A percentile compares a stretch with the other conserved stretches of the same genome.
These are phyloP conservation scores for Penicillium corylophilum DNA, from an alignment of 2,329 filamentous ascomycete species.

Conservation along the genomic window DNA sequence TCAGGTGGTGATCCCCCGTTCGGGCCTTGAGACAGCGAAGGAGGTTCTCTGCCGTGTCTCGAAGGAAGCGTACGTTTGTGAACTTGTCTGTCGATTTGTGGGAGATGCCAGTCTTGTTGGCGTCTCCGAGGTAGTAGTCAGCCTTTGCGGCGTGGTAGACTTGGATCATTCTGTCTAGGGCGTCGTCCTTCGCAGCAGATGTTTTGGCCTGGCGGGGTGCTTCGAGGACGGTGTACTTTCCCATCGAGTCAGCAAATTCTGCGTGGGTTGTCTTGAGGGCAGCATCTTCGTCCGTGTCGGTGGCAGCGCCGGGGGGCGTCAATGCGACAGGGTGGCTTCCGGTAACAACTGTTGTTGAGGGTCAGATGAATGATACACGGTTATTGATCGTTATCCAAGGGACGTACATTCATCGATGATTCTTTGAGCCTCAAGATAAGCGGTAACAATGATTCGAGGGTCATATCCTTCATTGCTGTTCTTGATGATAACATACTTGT, in stretches of 20 bases:
- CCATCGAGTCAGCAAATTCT: no score
- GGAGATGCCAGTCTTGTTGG: constrained; percentile 18
- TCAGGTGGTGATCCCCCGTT: constrained; percentile 26
- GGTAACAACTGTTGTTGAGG: background rate
- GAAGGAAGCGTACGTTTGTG: constrained; percentile 38
- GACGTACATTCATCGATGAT: constrained; percentile 20
- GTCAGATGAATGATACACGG: background rate
- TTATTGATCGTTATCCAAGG: background rate
- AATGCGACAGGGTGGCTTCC: background rate
- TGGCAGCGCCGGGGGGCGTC: background rate
- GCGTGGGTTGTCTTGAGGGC: no score
- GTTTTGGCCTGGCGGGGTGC: background rate
- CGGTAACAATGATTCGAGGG: constrained; percentile 24
- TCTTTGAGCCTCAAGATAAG: constrained; percentile 27
- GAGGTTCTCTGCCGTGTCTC: constrained; percentile 46
- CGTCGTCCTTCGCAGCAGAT: background rate
- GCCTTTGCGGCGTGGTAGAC: constrained; percentile 39
- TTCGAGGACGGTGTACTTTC: no score
- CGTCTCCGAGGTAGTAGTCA: constrained; percentile 32
- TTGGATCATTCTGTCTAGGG: constrained; percentile 23
- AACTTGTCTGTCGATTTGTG: constrained; percentile 25
- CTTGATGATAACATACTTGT: constrained; percentile 39
- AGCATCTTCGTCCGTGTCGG: no score
- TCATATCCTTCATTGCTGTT: background rate
- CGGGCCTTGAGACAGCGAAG: constrained; percentile 34